Evolutionary conservation across 371 early-diverging fungal species (phyloP).

Genomic region (Saksenaea vasiformis): DNA sequence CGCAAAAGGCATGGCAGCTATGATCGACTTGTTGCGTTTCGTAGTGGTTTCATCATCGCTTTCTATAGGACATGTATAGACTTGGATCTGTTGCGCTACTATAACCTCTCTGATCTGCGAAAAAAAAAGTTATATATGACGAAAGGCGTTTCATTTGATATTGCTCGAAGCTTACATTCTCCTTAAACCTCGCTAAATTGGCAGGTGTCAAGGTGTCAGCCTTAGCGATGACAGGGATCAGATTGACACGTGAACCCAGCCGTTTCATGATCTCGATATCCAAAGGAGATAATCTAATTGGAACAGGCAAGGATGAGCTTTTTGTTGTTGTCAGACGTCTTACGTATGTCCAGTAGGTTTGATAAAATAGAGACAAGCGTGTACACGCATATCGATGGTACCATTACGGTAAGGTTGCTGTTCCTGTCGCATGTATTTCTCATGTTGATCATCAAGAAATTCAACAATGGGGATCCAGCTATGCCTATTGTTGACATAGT

Average conservation of each 20-base stretch:
- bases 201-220: conserved; percentile 72
- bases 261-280: conserved; percentile 91
- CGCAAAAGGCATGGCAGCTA: conserved; percentile 91
- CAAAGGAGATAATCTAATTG: conserved; percentile 77
- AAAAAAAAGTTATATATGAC: too few relatives aligned
- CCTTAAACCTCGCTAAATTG: conserved; percentile 79
- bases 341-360: conserved; percentile 89
- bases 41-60: conserved; percentile 82
- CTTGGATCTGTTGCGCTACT: conserved; percentile 69
- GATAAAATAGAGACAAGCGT: conserved; percentile 95
- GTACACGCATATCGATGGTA: conserved; percentile 74
- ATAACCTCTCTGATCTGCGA: conserved; percentile 72
- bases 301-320: conserved; percentile 16
- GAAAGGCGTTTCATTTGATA: too few relatives aligned
- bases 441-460: conserved; percentile 95
- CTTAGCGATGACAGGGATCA: conserved; percentile 83
- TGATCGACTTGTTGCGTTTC: conserved; percentile 75
- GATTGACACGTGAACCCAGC: conserved; percentile 79
- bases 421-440: conserved; percentile 83
- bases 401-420: conserved; percentile 58
- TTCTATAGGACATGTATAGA: conserved; percentile 76
- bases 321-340: conserved; percentile 15
- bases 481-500: conserved; percentile 77
- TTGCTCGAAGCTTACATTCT: conserved; percentile 56
- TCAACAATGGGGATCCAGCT: conserved; percentile 76